A percentile compares a stretch with the other conserved stretches of the same genome.
Conservation (phyloP, 306 rosid genomes). For the Hippophae tibetana region DNA sequence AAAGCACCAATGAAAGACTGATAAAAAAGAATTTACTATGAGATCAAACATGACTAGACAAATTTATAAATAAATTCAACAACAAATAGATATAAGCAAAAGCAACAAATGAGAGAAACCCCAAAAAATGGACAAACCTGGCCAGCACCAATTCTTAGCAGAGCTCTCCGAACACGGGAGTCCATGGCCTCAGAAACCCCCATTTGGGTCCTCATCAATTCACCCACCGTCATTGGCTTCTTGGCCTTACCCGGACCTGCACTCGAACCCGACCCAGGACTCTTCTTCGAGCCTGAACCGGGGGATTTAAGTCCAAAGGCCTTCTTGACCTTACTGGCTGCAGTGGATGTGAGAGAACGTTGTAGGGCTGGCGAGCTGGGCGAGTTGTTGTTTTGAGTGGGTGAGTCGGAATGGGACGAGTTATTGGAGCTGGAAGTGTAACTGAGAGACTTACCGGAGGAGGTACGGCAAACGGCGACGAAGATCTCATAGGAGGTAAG, state of each 20-base stretch:
- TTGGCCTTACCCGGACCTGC: slow-evolving; percentile 52
- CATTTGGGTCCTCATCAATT: slow-evolving; percentile 94
- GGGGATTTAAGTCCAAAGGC: slow-evolving; percentile 90
- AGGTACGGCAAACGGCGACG: slow-evolving; percentile 85
- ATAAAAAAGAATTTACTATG: neutral
- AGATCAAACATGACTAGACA: neutral
- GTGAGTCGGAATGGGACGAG: slow-evolving; percentile 38
- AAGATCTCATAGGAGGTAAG: slow-evolving; percentile 95
- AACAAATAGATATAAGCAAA: neutral
- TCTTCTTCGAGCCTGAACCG: slow-evolving; percentile 73
- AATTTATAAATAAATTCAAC: neutral
- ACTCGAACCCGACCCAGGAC: slow-evolving; percentile 56
- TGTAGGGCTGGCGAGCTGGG: slow-evolving; percentile 49
- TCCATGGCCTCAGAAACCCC: slow-evolving; percentile 86
- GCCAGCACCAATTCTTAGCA: slow-evolving; percentile 79
- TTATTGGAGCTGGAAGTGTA: slow-evolving; percentile 25
- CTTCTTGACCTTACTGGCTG: slow-evolving; percentile 97
- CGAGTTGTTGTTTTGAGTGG: slow-evolving; percentile 40
- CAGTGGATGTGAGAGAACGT: slow-evolving; percentile 87
- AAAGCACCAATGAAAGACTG: neutral
- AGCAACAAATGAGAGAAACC: neutral
- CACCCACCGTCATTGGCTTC: slow-evolving; percentile 81
- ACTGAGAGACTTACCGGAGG: slow-evolving; percentile 64
- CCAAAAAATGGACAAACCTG: slow-evolving; percentile 41
- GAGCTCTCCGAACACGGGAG: slow-evolving; percentile 82